Base-by-base conservation (phyloP, 176 grass and related monocot species). In the Oryza meyeriana region DNA sequence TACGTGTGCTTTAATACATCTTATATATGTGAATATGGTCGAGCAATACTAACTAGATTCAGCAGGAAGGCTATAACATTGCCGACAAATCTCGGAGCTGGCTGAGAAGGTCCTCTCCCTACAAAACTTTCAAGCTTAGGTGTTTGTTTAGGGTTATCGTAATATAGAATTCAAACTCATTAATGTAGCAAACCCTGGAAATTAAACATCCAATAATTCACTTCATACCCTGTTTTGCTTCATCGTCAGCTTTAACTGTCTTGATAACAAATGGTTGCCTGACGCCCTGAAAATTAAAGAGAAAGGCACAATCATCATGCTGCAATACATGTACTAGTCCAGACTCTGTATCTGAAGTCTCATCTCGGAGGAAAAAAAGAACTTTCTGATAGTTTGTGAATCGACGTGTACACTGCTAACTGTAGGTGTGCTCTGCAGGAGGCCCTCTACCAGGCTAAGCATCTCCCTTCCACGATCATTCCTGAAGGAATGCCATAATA, bases 171-270 rank as follows among this genome's bases (percentile, higher is more conserved):
- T 55, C 18, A 55, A 55, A 8, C 48, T 55, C 48, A 22, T 55
- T 1, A 22, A 55, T 22, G 17, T 10, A 55, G 48, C 5, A 22
- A 55, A 22, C 48, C 5, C 0, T 3, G 78, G 24, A 2, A 10
- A 55, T 78, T 36, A 11, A 28, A 57, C 30, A 40, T 20, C 16
- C 36, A 69, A 14, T 36, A 42, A 9, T 18, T 48, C 17, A 41
- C n/a, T 42, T 52, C 10, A 30, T 89, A 98, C 95, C 95, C 78
- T 87, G n/a, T 86, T 98, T 98, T 38, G 92, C 95, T 18, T 78
- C 90, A 86, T 98, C 95, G 12, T 98, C 95, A 39, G 95, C 90
- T 89, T 98, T 98, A 64, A 98, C 90, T 5, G 95, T 98, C 88
- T 98, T 90, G 90, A 91, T 89, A 50, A 98, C 95, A 78, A 94